A percentile compares a stretch with the other conserved stretches of the same genome.
These are phyloP conservation scores for Asterionellopsis glacialis DNA, from an alignment of 108 stramenopile genomes.

Conservation along the genomic window DNA sequence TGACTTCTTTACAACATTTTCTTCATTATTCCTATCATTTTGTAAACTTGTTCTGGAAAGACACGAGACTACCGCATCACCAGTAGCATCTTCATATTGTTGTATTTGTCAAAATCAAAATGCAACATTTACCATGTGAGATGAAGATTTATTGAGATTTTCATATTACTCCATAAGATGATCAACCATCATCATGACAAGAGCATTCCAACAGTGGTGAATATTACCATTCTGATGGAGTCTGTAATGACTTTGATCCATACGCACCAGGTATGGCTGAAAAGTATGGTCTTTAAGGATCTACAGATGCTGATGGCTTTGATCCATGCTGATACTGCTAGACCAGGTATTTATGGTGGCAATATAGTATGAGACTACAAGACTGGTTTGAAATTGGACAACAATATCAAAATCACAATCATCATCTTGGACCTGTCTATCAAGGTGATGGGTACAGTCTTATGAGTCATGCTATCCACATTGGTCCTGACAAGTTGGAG, in stretches of 20 bases:
- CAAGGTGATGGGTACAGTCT: conserved; percentile 70
- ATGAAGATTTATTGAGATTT: too few species aligned
- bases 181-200: too few species aligned
- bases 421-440: conserved; percentile 75
- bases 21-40: too few species aligned
- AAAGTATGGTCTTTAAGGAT: conserved; percentile 66
- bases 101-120: too few species aligned
- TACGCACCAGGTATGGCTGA: conserved; percentile 74
- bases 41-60: too few species aligned
- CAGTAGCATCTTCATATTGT: too few species aligned
- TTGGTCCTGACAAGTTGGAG: conserved; percentile 46
- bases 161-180: too few species aligned
- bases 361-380: conserved; percentile 42
- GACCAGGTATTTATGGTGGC: conserved; percentile 83
- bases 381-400: conserved; percentile 55
- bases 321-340: conserved; percentile 79
- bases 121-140: too few species aligned
- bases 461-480: conserved; percentile 40
- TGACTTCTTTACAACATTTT: too few species aligned
- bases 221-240: conserved; percentile 59
- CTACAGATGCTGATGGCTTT: conserved; percentile 74
- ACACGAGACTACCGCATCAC: too few species aligned
- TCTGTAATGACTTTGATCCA: conserved; percentile 65
- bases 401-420: conserved; percentile 83
- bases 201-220: conserved; percentile 6